Evolutionary conservation across 129 eudicot genomes (phyloP).

Genomic region (Glebionis coronaria): DNA sequence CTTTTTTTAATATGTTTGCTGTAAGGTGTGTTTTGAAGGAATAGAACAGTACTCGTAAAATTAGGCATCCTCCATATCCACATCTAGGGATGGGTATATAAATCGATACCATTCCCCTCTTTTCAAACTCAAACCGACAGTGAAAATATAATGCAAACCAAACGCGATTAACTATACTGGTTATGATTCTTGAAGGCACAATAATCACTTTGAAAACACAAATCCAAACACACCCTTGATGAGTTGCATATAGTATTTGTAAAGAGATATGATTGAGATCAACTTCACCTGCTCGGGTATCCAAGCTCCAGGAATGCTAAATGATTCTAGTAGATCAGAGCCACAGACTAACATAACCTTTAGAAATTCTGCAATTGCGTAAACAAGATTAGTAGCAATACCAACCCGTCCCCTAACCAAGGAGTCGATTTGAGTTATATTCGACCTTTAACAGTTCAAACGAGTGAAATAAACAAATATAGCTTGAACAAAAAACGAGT

Average conservation of each 20-base stretch:
- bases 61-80: not conserved
- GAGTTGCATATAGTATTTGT: too few species aligned
- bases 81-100: too few species aligned
- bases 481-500: too few species aligned
- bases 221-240: too few species aligned
- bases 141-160: too few species aligned
- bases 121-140: too few species aligned
- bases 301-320: constrained; percentile 79
- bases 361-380: constrained; percentile 37
- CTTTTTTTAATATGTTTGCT: too few species aligned
- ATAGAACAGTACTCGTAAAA: too few species aligned
- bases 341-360: constrained; percentile 95
- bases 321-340: constrained; percentile 84
- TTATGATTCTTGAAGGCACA: not conserved
- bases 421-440: too few species aligned
- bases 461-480: too few species aligned
- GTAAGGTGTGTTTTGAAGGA: too few species aligned
- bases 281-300: constrained; percentile 76
- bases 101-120: too few species aligned
- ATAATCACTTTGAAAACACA: not conserved
- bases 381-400: constrained; percentile 2
- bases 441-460: not conserved
- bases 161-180: not conserved
- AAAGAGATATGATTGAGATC: not conserved
- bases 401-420: not conserved